Conservation (phyloP, 164 flowering plant genomes). For the Macadamia tetraphylla region DNA sequence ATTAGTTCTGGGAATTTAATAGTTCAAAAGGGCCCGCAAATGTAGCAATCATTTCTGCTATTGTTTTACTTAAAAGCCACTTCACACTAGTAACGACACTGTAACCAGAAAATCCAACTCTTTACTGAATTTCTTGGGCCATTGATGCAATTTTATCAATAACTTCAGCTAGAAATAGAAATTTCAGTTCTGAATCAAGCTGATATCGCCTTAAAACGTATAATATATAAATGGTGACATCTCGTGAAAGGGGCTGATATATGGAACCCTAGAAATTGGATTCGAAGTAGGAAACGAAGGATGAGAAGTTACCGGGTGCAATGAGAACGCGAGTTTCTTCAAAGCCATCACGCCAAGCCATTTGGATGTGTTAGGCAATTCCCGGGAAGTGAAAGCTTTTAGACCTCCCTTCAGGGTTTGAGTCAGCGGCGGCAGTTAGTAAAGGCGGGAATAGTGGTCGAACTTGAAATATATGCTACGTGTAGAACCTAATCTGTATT, state of each 20-base stretch:
- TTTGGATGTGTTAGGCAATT: conserved; percentile 2
- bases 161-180: background rate
- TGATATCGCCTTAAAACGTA: background rate
- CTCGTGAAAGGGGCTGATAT: background rate
- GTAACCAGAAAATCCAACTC: background rate
- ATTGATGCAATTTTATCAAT: background rate
- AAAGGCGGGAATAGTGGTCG: no score
- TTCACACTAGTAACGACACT: background rate
- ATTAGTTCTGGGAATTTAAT: background rate
- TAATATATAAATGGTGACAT: background rate
- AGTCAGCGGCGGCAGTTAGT: no score
- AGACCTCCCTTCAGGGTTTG: no score
- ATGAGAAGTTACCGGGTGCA: conserved; percentile 36
- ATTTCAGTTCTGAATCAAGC: background rate
- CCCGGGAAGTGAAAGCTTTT: no score
- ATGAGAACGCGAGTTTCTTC: conserved; percentile 50
- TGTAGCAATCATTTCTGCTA: background rate
- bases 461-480: no score
- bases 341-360: conserved; percentile 54
- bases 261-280: background rate
- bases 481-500: no score
- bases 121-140: background rate
- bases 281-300: background rate
- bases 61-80: no score
- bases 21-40: no score